Evolutionary conservation across 768 basidiomycete genomes (phyloP), one percentile per base, ranked within the genome.

Genomic region (Boletus barrowsii): DNA sequence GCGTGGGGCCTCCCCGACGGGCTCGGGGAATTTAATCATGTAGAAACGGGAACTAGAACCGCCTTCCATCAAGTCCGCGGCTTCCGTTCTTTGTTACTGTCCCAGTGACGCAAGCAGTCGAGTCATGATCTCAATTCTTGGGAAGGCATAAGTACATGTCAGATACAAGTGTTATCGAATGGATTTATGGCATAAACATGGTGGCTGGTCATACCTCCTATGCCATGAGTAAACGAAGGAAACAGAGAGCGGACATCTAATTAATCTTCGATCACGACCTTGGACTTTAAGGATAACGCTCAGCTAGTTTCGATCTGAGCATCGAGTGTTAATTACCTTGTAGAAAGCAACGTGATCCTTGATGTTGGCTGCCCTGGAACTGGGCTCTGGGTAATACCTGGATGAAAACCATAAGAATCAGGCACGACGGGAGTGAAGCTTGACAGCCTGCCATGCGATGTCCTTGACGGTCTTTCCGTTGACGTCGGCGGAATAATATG

Each of bases 301-400:
- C 40, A 56, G 45, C 29, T 30, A 5, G 44, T 20, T 33, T 43
- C 22, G 30, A 39, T 33, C 48, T 5, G 15, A 33, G 32, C 6
- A n/a, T 24, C 3, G 30, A 13, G 37, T 8, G 32, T 3, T 20
- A 40, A 62, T 66, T 54, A 82, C 88, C 79, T 89, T 89, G 76
- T 92, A 88, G 65, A 92, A 90, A 0, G 89, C 90, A 20, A 90
- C 75, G 63, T 84, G 82, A 10, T 76, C 76, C 67, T 86, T 78
- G 63, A 91, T 87, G 6, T 79, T 64, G 45, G 80, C 74, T 0
- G 88, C 89, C 56, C 77, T 79, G 5, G 79, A 72, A 26, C 75
- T 79, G 0, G 85, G 72, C 1, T 75, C 49, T 0, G 86, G 81
- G 62, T 90, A 90, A 62, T 83, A 86, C 87, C 88, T 88, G 56